Evolutionary conservation across 2,329 filamentous ascomycete species (phyloP).

Genomic region (Aspergillus clavatus): DNA sequence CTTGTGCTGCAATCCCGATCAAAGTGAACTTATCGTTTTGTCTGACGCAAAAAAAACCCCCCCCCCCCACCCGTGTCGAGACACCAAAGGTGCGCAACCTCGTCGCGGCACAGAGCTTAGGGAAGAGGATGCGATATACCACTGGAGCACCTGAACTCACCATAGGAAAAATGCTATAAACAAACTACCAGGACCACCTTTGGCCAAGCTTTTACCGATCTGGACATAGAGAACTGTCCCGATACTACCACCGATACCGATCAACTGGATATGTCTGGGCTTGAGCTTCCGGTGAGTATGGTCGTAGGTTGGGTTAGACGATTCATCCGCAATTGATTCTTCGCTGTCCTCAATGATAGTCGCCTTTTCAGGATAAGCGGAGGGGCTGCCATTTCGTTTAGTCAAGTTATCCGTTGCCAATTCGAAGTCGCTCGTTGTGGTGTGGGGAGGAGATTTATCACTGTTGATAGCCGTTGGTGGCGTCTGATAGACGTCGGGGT

Average conservation of each 20-base stretch:
- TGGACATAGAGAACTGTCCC: slow-evolving; percentile 43
- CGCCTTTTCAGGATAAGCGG: slow-evolving; percentile 16
- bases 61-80: not conserved
- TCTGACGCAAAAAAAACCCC: too few relatives aligned
- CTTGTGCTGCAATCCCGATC: too few relatives aligned
- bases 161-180: slow-evolving; percentile 45
- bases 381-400: slow-evolving; percentile 7
- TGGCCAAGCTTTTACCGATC: slow-evolving; percentile 37
- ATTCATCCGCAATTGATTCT: slow-evolving; percentile 21
- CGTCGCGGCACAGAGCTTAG: slow-evolving; percentile 3
- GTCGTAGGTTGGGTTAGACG: slow-evolving; percentile 24
- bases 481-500: slow-evolving; percentile 6
- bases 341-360: slow-evolving; percentile 13
- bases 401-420: slow-evolving; percentile 8
- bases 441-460: slow-evolving; percentile 11
- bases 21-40: too few relatives aligned
- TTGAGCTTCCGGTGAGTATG: slow-evolving; percentile 41
- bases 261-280: slow-evolving; percentile 44
- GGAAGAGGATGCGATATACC: slow-evolving; percentile 1
- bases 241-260: slow-evolving; percentile 45
- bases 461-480: slow-evolving; percentile 14
- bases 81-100: slow-evolving; percentile 7
- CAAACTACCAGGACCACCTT: slow-evolving; percentile 41
- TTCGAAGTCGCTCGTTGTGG: slow-evolving; percentile 10
- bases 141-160: slow-evolving; percentile 28